phyloP scores from a whole-genome alignment of 1,284 basidiomycete species.

The Pyrrhoderma lamaoense region DNA sequence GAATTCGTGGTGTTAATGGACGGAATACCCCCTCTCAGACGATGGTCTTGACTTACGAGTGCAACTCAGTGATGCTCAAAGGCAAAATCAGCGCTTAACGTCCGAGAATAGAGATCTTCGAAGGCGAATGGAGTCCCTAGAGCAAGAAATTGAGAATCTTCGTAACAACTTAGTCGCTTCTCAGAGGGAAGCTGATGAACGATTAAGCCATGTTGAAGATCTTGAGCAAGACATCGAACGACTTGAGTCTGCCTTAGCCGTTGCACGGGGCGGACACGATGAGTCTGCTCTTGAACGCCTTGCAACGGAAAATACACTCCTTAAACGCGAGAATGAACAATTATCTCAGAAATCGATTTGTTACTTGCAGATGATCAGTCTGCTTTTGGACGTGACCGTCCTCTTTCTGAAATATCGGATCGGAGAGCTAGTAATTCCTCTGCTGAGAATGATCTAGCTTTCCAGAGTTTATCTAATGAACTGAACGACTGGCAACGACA shows the following conservation, averaged over 20 bases:
- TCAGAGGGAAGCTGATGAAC: conserved; percentile 72
- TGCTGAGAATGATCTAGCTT: conserved; percentile 71
- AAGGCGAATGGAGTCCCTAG: conserved; percentile 64
- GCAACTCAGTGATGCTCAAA: conserved; percentile 65
- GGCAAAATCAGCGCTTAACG: conserved; percentile 61
- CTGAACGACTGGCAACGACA: conserved; percentile 79
- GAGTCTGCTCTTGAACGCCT: conserved; percentile 70
- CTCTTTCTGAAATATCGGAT: conserved; percentile 55
- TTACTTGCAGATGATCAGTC: conserved; percentile 80
- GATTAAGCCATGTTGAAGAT: conserved; percentile 66
- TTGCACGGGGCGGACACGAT: conserved; percentile 67
- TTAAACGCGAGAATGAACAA: conserved; percentile 78
- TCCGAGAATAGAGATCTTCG: conserved; percentile 73
- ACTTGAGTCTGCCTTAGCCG: conserved; percentile 65
- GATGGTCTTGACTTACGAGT: conserved; percentile 62
- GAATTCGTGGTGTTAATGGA: conserved; percentile 63
- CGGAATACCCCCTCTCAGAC: conserved; percentile 72
- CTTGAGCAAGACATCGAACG: conserved; percentile 76
- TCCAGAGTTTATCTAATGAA: conserved; percentile 68
- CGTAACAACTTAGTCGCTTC: conserved; percentile 67
- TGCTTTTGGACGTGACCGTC: conserved; percentile 50
- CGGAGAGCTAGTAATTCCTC: conserved; percentile 67
- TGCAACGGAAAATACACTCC: conserved; percentile 65
- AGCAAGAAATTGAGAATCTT: conserved; percentile 65
- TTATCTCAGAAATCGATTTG: conserved; percentile 77